These are phyloP conservation scores for Avena eriantha DNA, from an alignment of 176 grass and related monocot genomes.

Conservation along the genomic window DNA sequence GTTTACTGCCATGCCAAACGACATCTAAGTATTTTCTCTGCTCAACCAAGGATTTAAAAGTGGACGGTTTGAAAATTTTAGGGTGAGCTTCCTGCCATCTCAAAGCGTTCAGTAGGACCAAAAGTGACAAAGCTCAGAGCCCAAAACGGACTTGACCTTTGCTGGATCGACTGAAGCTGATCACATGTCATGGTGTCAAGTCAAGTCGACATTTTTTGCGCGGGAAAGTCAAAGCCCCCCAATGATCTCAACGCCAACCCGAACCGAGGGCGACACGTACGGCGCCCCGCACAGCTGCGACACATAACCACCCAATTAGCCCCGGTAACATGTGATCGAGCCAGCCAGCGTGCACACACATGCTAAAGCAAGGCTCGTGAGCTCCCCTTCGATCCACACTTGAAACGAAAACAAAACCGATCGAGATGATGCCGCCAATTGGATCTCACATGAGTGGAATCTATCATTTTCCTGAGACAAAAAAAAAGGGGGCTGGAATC, in stretches of 20 bases:
- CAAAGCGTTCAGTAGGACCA: background rate
- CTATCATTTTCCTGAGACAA: background rate
- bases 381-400: background rate
- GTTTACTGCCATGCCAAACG: too few relatives aligned
- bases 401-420: background rate
- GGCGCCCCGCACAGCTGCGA: slow-evolving; percentile 13
- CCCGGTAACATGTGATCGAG: slow-evolving; percentile 45
- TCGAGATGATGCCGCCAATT: background rate
- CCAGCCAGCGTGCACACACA: slow-evolving; percentile 1
- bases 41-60: background rate
- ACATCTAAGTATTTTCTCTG: too few relatives aligned
- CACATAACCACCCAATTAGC: slow-evolving; percentile 48
- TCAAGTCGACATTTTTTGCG: slow-evolving; percentile 9
- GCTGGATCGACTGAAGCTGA: background rate
- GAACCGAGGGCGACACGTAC: slow-evolving; percentile 48
- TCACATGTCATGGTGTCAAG: background rate
- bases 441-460: background rate
- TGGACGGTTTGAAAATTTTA: background rate
- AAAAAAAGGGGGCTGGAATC: background rate
- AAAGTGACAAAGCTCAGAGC: background rate
- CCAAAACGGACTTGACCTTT: background rate
- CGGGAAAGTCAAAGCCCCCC: background rate
- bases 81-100: background rate
- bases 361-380: slow-evolving; percentile 37
- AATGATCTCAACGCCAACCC: slow-evolving; percentile 47